Percentiles rank a stretch among this genome's conserved stretches.
Conservation (phyloP, 2,329 filamentous ascomycete species). For the Verticillium tricorpus region DNA sequence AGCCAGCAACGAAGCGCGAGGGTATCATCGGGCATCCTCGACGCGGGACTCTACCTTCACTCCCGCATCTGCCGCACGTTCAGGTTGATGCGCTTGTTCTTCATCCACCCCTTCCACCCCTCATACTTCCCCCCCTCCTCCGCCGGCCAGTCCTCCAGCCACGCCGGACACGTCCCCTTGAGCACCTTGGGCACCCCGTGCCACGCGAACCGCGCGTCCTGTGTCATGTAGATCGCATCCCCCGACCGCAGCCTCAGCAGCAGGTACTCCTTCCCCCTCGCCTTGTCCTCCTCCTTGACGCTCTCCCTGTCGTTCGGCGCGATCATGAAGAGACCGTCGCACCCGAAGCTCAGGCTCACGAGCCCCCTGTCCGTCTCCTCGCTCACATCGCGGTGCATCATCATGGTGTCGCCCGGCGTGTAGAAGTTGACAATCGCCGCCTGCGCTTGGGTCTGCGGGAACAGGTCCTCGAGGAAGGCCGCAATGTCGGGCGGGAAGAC, state of each 20-base stretch:
- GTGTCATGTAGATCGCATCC: constrained; percentile 86
- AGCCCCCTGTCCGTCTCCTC: constrained; percentile 76
- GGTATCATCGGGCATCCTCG: too few species aligned
- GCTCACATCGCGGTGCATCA: constrained; percentile 89
- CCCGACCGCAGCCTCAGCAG: constrained; percentile 72
- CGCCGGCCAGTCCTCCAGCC: constrained; percentile 71
- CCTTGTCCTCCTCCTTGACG: constrained; percentile 13
- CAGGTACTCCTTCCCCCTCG: constrained; percentile 41
- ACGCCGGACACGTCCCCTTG: constrained; percentile 70
- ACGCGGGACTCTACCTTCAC: neutral
- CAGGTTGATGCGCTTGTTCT: constrained; percentile 79
- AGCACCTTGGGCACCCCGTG: constrained; percentile 90
- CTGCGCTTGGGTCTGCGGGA: constrained; percentile 73
- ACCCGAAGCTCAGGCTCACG: constrained; percentile 83
- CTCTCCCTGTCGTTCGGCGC: constrained; percentile 52
- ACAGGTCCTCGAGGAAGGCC: constrained; percentile 61
- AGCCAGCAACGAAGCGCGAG: neutral
- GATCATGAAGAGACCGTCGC: constrained; percentile 84
- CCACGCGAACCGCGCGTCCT: constrained; percentile 82
- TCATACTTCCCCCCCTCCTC: constrained; percentile 48
- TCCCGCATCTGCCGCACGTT: constrained; percentile 81
- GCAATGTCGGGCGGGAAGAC: constrained; percentile 72
- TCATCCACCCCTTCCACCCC: constrained; percentile 84
- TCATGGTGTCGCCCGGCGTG: constrained; percentile 83
- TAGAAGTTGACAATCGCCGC: constrained; percentile 95